Percentiles rank a stretch among this genome's conserved stretches.
These are phyloP conservation scores for Pythium apleroticum DNA, from an alignment of 352 stramenopile genomes.

Conservation along the genomic window DNA sequence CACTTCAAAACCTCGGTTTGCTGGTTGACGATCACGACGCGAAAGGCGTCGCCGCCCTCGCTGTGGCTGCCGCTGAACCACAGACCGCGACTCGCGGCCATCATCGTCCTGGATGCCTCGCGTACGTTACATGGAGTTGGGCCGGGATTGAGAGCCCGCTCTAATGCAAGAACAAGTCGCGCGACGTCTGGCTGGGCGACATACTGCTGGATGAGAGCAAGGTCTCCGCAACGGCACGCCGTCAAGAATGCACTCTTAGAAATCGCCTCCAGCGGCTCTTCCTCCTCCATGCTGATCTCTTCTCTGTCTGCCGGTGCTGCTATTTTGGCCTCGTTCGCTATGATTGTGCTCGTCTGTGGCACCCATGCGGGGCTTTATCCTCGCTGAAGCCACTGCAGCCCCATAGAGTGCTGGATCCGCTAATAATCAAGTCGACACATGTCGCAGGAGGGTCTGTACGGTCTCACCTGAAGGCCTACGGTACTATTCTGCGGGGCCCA, in stretches of 20 bases:
- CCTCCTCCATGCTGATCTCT: too few relatives aligned
- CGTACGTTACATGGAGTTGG: neutral
- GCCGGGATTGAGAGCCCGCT: neutral
- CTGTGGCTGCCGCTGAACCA: constrained; percentile 3
- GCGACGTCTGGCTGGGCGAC: neutral
- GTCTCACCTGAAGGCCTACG: too few relatives aligned
- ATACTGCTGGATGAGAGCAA: neutral
- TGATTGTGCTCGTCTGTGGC: too few relatives aligned
- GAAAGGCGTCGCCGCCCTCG: neutral
- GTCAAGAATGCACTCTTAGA: constrained; percentile 1
- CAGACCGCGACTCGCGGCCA: neutral
- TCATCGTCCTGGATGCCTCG: neutral
- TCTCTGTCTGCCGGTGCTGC: too few relatives aligned
- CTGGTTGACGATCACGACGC: neutral
- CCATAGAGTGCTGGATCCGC: too few relatives aligned
- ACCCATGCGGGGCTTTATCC: too few relatives aligned
- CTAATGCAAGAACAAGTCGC: neutral
- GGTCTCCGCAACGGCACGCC: neutral
- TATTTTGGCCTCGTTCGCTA: too few relatives aligned
- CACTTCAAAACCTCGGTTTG: constrained; percentile 1
- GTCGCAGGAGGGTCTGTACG: too few relatives aligned
- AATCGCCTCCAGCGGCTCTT: too few relatives aligned
- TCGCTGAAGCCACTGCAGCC: too few relatives aligned
- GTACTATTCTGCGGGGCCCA: too few relatives aligned
- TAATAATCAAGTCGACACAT: too few relatives aligned